A percentile compares a stretch with the other conserved stretches of the same genome.
Conservation (phyloP, 75 land plant species). For the Gnetum montanum region DNA sequence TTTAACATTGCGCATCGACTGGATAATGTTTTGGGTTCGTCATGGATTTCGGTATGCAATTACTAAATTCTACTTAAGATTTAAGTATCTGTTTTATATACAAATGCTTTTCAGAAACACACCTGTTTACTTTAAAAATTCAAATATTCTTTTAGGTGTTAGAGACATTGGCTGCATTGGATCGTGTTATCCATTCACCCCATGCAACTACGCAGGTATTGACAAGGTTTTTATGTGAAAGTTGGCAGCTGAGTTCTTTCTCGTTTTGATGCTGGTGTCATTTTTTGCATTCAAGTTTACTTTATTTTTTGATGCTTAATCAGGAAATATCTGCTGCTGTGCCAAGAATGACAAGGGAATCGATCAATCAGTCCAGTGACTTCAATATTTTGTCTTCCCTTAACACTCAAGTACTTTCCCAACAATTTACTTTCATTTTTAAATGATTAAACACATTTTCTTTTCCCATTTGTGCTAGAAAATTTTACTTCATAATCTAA, state of each 20-base stretch:
- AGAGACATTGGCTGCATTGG: constrained; percentile 88
- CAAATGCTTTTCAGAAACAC: no score
- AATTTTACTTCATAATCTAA: background rate
- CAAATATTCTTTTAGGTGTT: constrained; percentile 62
- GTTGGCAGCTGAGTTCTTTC: no score
- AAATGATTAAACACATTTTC: background rate
- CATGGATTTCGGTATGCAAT: constrained; percentile 82
- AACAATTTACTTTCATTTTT: background rate
- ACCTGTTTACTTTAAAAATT: no score
- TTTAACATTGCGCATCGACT: constrained; percentile 94
- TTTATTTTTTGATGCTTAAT: no score
- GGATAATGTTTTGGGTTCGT: constrained; percentile 81
- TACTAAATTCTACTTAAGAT: background rate
- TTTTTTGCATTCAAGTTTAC: no score
- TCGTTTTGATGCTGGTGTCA: no score
- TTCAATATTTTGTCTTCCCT: constrained; percentile 80
- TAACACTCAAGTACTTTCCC: constrained; percentile 74
- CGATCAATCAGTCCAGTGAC: constrained; percentile 75
- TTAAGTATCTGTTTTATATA: no score
- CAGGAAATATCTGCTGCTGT: constrained; percentile 76
- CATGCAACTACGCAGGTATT: constrained; percentile 92
- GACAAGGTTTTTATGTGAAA: background rate
- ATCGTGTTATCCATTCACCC: constrained; percentile 89
- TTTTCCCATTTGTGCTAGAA: background rate
- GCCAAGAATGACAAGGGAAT: constrained; percentile 62